Evolutionary conservation across 371 early-diverging fungal genomes (phyloP).

Genomic region (Rhizopus arrhizus): DNA sequence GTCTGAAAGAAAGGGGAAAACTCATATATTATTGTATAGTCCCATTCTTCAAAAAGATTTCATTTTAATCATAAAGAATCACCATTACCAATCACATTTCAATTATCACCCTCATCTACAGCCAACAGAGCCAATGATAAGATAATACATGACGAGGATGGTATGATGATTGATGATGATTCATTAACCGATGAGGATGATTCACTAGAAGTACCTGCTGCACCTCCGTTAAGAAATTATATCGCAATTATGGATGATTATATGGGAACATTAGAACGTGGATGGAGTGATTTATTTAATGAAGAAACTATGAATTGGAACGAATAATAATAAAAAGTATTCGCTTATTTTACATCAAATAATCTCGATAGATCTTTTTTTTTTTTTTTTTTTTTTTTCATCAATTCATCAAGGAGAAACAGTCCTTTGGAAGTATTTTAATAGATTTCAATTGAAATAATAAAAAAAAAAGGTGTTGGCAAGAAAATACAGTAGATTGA

Average conservation of each 20-base stretch:
- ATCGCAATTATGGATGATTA: slow-evolving; percentile 4
- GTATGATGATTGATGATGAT: slow-evolving; percentile 14
- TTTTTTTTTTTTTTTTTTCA: neutral
- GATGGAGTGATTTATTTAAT: slow-evolving; percentile 10
- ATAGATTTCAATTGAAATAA: no score
- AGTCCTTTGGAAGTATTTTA: no score
- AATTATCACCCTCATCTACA: neutral
- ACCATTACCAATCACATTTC: neutral
- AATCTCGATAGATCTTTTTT: neutral
- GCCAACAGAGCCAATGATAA: slow-evolving; percentile 3
- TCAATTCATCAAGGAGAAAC: no score
- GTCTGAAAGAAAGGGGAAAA: neutral
- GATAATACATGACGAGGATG: slow-evolving; percentile 1
- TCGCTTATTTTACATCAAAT: neutral
- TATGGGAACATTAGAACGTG: slow-evolving; percentile 7
- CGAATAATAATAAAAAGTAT: neutral
- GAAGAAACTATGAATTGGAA: slow-evolving; percentile 6
- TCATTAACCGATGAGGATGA: slow-evolving; percentile 16
- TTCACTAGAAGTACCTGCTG: slow-evolving; percentile 9
- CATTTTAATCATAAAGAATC: slow-evolving; percentile 2
- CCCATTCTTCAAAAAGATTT: slow-evolving; percentile 6
- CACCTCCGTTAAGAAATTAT: slow-evolving; percentile 1
- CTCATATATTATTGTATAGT: neutral
- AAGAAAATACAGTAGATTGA: no score
- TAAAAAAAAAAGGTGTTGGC: no score